Evolutionary conservation across 2,329 filamentous ascomycete genomes (phyloP).

Genomic region (Ophiostoma ips): DNA sequence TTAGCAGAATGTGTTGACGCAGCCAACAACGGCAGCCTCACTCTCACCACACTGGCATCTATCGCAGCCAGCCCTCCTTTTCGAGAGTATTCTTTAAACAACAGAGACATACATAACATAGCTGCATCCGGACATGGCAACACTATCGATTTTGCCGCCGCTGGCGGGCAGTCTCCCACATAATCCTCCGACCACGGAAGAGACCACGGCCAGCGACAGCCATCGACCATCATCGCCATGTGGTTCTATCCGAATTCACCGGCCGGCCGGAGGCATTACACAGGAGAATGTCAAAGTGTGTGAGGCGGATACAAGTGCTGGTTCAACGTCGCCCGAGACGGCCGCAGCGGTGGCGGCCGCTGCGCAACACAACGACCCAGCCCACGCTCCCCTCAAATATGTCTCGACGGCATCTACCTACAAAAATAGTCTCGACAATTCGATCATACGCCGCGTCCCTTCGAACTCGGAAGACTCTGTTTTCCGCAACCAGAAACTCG

Average conservation of each 20-base stretch:
- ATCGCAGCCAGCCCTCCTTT: too few species aligned
- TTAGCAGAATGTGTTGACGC: too few species aligned
- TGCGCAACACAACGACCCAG: neutral
- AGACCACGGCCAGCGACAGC: neutral
- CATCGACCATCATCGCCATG: neutral
- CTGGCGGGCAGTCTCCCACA: neutral
- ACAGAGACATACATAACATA: neutral
- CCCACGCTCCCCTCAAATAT: neutral
- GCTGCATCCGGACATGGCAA: neutral
- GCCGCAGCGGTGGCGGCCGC: too few species aligned
- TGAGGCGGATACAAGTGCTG: too few species aligned
- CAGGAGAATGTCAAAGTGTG: neutral
- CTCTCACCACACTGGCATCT: neutral
- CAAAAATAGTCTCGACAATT: too few species aligned
- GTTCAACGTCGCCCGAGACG: too few species aligned
- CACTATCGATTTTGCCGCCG: neutral
- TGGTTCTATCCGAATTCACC: constrained; percentile 5
- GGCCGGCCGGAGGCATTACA: neutral
- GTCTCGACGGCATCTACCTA: too few species aligned
- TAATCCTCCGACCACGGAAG: neutral
- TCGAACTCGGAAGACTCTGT: neutral
- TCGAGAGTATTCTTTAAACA: neutral
- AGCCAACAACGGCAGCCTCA: too few species aligned
- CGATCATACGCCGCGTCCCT: too few species aligned
- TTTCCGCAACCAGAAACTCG: neutral